Percentiles rank a stretch among this genome's conserved stretches.
Conservation (phyloP, 768 basidiomycete species). For the Termitomyces sp. region DNA sequence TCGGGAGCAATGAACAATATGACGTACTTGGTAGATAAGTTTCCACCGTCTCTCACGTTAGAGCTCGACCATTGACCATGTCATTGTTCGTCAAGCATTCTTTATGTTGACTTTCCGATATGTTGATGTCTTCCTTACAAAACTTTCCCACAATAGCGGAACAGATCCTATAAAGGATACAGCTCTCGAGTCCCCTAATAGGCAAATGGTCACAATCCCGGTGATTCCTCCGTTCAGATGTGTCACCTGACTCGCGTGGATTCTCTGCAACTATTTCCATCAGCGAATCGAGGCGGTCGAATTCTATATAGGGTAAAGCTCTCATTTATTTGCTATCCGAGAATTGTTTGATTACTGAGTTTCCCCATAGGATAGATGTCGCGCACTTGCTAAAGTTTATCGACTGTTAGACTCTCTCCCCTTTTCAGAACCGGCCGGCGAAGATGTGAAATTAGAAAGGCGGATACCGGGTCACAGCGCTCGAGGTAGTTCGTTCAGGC, state of each 20-base stretch:
- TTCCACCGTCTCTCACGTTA: not conserved
- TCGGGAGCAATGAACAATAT: not conserved
- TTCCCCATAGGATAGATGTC: not conserved
- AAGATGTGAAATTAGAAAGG: not conserved
- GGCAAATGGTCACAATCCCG: not conserved
- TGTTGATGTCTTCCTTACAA: too few species aligned
- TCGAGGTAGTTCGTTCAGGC: not conserved
- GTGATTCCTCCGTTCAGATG: not conserved
- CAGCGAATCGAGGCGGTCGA: not conserved
- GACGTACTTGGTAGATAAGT: not conserved
- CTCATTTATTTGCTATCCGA: not conserved
- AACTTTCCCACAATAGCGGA: not conserved
- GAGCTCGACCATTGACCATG: not conserved
- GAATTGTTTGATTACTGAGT: not conserved
- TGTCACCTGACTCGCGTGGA: not conserved
- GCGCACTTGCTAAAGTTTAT: not conserved
- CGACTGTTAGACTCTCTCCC: not conserved
- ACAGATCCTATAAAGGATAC: not conserved
- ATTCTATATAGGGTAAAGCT: not conserved
- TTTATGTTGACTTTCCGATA: not conserved
- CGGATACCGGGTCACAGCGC: not conserved
- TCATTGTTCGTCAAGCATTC: not conserved
- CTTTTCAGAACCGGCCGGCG: not conserved
- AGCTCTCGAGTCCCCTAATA: not conserved
- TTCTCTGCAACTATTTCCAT: not conserved